phyloP scores from a whole-genome alignment of 768 basidiomycete species.

The Kwoniella sp. region DNA sequence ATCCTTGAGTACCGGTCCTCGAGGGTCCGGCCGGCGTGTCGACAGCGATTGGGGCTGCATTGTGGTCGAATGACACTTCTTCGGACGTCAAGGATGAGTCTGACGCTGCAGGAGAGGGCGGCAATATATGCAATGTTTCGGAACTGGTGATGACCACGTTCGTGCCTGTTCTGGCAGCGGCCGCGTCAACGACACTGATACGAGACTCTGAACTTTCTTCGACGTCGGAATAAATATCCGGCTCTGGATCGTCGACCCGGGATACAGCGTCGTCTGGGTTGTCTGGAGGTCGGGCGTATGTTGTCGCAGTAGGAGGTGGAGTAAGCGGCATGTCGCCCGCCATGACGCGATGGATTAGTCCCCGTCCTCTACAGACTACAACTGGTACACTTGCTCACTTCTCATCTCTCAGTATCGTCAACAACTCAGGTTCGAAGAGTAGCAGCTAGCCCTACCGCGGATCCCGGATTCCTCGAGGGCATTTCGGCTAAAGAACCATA shows the following conservation, averaged over 20 bases:
- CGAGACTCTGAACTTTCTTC: too few species aligned
- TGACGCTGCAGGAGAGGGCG: conserved; percentile 15
- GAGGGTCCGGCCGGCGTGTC: too few species aligned
- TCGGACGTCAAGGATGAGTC: conserved; percentile 22
- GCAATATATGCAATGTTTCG: not conserved
- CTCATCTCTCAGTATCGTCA: too few species aligned
- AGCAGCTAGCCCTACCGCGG: too few species aligned
- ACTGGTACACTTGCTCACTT: too few species aligned
- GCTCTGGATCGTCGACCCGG: not conserved
- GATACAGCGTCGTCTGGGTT: not conserved
- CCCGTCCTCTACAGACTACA: too few species aligned
- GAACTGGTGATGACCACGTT: not conserved
- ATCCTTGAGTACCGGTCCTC: not conserved
- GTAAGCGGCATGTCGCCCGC: not conserved
- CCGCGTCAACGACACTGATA: not conserved
- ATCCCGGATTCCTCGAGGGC: not conserved
- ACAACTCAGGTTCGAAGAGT: too few species aligned
- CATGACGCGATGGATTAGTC: too few species aligned
- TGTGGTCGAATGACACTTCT: conserved; percentile 23
- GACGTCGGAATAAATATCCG: not conserved
- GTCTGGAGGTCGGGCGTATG: not conserved
- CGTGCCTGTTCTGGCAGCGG: not conserved
- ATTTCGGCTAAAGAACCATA: not conserved
- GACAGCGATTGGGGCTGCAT: not conserved
- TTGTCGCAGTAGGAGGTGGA: not conserved